Evolutionary conservation across 2,329 filamentous ascomycete genomes (phyloP).

Genomic region (Fonsecaea pugnacius): DNA sequence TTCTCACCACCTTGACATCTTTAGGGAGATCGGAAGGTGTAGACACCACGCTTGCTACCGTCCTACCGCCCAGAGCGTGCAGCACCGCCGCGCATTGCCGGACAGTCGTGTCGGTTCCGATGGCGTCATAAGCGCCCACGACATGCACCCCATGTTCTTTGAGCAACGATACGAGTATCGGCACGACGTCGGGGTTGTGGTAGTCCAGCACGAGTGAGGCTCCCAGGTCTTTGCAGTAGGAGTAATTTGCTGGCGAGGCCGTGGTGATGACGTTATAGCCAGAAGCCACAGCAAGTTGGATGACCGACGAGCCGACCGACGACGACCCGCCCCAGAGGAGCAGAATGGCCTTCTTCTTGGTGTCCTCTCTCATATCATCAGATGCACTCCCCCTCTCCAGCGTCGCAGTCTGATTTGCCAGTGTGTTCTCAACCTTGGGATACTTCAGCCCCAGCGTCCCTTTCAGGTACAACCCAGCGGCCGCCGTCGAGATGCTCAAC

Average conservation of each 20-base stretch:
- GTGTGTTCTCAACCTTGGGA: conserved; percentile 21
- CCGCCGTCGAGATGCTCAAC: conserved; percentile 43
- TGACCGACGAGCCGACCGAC: conserved; percentile 48
- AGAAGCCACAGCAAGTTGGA: conserved; percentile 48
- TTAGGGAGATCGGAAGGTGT: conserved; percentile 8
- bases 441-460: conserved; percentile 36
- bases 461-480: conserved; percentile 41
- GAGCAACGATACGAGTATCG: conserved; percentile 24
- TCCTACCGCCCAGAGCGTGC: conserved; percentile 13
- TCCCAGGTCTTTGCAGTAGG: conserved; percentile 47
- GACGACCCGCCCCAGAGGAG: conserved; percentile 52
- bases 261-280: conserved; percentile 47
- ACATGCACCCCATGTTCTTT: conserved; percentile 15
- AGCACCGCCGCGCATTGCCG: conserved; percentile 17
- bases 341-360: conserved; percentile 6
- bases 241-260: conserved; percentile 10
- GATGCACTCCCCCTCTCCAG: background rate
- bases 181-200: conserved; percentile 32
- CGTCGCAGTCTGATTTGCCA: background rate
- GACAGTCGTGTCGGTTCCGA: conserved; percentile 20
- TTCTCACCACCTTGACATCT: conserved; percentile 19
- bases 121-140: conserved; percentile 26
- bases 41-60: conserved; percentile 21
- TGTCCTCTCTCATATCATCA: conserved; percentile 18
- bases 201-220: conserved; percentile 53